Base-by-base conservation (phyloP, 2,329 filamentous ascomycete genomes). In the Harringtonia lauricola region DNA sequence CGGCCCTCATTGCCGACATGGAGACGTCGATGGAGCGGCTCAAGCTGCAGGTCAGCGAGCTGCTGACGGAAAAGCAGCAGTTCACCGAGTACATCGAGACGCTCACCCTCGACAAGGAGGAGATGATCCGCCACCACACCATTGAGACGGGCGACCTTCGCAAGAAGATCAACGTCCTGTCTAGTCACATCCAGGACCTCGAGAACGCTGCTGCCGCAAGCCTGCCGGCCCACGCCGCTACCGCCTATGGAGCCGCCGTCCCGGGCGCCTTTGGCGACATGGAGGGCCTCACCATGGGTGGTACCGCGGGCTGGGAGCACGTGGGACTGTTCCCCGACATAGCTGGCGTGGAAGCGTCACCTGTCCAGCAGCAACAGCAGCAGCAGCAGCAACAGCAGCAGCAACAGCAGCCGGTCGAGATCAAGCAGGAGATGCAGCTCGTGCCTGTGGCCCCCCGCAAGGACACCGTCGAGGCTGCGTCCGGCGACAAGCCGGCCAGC, bases 131-230 rank as follows among this genome's bases (percentile, higher is more conserved):
- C 59, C 73, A 73, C 45, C 87, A 95, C 69, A 95, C 88, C 49
- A 75, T 90, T 53, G 89, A 96, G 72, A 88, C 86, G 13, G 84
- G 84, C 46, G 86, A 92, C 54, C 78, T 96, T 58, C 84, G 90
- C 60, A 94, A 94, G 74, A 92, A 94, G 72, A 81, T 95, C 63
- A 80, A 79, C 57, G 79, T 90, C 52, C 79, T 95, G 54, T 82
- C 76, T 47, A 80, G 83, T 48, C 79, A 83, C 56, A 72, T 83
- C 51, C 75, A 81, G 63, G 74, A 77, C 53, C 71, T 88, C 56
- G 87, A 86, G 67, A 77, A 68, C 64, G 69, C 65, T 54, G 46
- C 59, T 8, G 44, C 56, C 17, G 50, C 54, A 13, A 48, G 51
- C 43, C 53, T 57, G 42, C 60, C 74, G 6, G 17, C n/a, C 43